Evolutionary conservation across 306 rosid species (phyloP).

Genomic region (Canavalia gladiata): DNA sequence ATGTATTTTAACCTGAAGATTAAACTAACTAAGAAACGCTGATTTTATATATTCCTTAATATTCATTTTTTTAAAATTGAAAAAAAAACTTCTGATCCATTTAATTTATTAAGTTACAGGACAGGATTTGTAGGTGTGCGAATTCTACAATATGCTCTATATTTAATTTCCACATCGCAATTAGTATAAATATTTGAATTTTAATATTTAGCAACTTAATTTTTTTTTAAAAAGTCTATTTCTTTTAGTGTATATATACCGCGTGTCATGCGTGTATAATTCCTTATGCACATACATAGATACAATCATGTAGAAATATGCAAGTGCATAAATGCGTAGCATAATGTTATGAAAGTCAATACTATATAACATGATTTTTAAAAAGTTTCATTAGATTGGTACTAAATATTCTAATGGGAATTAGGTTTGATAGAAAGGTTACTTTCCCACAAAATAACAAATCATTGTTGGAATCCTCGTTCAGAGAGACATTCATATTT

Average conservation of each 20-base stretch:
- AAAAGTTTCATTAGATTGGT: neutral
- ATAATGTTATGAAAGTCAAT: neutral
- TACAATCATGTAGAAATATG: neutral
- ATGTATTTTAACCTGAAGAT: neutral
- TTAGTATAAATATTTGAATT: neutral
- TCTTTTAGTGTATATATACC: too few relatives aligned
- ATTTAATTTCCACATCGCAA: neutral
- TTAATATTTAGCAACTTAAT: neutral
- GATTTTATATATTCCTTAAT: neutral
- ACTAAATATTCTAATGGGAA: neutral
- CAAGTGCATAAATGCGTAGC: neutral
- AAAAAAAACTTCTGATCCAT: neutral
- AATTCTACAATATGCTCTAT: neutral
- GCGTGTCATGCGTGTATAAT: too few relatives aligned
- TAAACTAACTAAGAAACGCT: neutral
- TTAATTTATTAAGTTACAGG: neutral
- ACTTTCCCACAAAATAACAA: neutral
- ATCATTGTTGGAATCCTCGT: too few relatives aligned
- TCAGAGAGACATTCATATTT: neutral
- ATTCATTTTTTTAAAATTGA: neutral
- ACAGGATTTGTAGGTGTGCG: neutral
- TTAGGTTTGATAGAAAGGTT: neutral
- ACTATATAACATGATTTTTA: neutral
- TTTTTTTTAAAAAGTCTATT: too few relatives aligned
- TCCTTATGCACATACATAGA: too few relatives aligned